Percentiles rank a stretch among this genome's conserved stretches.
These are phyloP conservation scores for Sphaerulina vaccinii DNA, from an alignment of 2,329 filamentous ascomycete species.

Conservation along the genomic window DNA sequence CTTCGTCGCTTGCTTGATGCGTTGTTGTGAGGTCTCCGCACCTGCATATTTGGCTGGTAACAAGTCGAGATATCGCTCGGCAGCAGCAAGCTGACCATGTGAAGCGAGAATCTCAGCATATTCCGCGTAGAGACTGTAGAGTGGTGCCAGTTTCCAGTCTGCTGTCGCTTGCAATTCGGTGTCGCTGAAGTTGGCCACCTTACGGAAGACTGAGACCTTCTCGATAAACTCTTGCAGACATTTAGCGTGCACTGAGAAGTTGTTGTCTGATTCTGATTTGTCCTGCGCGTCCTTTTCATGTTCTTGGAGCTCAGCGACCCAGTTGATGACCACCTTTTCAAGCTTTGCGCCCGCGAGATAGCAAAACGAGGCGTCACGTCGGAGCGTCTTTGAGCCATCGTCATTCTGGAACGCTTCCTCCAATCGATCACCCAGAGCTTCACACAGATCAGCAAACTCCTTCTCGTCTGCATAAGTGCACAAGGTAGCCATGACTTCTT, in stretches of 20 bases:
- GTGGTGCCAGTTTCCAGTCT: conserved; percentile 81
- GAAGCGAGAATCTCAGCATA: conserved; percentile 93
- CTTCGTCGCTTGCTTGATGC: conserved; percentile 80
- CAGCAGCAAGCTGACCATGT: conserved; percentile 80
- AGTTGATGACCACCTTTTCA: conserved; percentile 94
- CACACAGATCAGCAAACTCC: conserved; percentile 92
- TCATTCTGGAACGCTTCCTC: conserved; percentile 61
- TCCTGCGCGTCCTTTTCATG: conserved; percentile 73
- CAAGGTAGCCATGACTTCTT: conserved; percentile 90
- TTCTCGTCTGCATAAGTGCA: conserved; percentile 91
- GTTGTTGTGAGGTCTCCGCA: conserved; percentile 80
- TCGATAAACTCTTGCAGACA: conserved; percentile 92
- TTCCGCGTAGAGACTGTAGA: conserved; percentile 95
- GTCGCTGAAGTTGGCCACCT: conserved; percentile 89
- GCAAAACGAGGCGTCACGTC: conserved; percentile 94
- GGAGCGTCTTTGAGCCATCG: conserved; percentile 53
- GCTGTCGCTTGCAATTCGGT: conserved; percentile 66
- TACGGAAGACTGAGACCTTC: conserved; percentile 95
- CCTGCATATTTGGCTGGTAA: conserved; percentile 80
- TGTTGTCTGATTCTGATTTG: conserved; percentile 61
- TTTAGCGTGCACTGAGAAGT: conserved; percentile 87
- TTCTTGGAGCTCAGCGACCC: conserved; percentile 86
- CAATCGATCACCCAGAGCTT: conserved; percentile 88
- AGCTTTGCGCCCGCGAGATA: conserved; percentile 94
- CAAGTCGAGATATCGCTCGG: conserved; percentile 87